A percentile compares a stretch with the other conserved stretches of the same genome.
Evolutionary conservation across 1,139 yeast species (phyloP).

Genomic region (Hansenula lynferdii): DNA sequence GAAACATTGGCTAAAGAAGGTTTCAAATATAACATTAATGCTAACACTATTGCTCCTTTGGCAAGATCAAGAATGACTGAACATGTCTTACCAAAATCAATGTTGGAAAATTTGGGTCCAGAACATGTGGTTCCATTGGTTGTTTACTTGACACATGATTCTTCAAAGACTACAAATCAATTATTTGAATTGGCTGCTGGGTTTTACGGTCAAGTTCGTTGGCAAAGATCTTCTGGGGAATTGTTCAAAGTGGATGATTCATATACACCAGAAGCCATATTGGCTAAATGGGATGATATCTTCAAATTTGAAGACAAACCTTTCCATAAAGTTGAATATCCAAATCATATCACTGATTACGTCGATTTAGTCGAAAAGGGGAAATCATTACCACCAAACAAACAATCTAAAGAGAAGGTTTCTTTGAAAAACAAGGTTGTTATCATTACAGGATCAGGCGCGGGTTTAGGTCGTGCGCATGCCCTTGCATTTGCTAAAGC

Average conservation of each 20-base stretch:
- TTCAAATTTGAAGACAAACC: conserved; percentile 57
- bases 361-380: conserved; percentile 50
- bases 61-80: conserved; percentile 98
- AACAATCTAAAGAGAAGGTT: conserved; percentile 46
- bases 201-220: conserved; percentile 83
- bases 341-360: conserved; percentile 59
- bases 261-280: conserved; percentile 83
- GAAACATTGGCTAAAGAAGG: conserved; percentile 98
- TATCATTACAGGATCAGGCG: conserved; percentile 92
- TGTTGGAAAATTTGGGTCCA: conserved; percentile 76
- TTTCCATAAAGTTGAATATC: conserved; percentile 57
- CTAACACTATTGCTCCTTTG: conserved; percentile 88
- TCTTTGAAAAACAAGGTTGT: conserved; percentile 82
- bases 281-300: conserved; percentile 62
- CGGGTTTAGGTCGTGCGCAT: conserved; percentile 91
- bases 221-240: conserved; percentile 92
- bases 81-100: conserved; percentile 77
- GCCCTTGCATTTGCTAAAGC: conserved; percentile 81
- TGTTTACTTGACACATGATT: conserved; percentile 69
- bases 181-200: conserved; percentile 95
- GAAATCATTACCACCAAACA: conserved; percentile 42
- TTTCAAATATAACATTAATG: conserved; percentile 70
- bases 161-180: conserved; percentile 55
- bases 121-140: conserved; percentile 91
- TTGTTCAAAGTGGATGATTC: conserved; percentile 73